These are phyloP conservation scores for Fusarium neocosmosporiellum DNA, from an alignment of 2,329 filamentous ascomycete genomes.

Conservation along the genomic window DNA sequence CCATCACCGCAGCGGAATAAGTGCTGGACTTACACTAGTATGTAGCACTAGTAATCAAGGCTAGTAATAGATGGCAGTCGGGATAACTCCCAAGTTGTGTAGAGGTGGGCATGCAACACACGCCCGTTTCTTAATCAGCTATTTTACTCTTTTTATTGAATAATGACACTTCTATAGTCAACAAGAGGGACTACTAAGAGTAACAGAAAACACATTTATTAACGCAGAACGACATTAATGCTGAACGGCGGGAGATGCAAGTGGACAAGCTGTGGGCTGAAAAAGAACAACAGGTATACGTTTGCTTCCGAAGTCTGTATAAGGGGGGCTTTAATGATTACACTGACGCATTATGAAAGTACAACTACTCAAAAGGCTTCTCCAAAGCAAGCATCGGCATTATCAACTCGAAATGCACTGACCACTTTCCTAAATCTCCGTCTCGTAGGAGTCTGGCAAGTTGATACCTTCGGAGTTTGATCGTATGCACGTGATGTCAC, in stretches of 20 bases:
- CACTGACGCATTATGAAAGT: not conserved
- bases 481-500: too few relatives aligned
- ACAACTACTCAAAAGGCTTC: not conserved
- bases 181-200: not conserved
- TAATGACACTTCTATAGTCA: not conserved
- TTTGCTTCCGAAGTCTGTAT: not conserved
- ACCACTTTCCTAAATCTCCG: not conserved
- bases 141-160: not conserved
- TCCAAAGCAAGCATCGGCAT: not conserved
- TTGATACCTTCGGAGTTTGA: too few relatives aligned
- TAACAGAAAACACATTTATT: not conserved
- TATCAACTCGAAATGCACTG: not conserved
- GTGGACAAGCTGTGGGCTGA: rapidly evolving
- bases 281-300: not conserved
- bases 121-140: not conserved
- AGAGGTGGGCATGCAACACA: not conserved
- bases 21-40: not conserved
- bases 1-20: not conserved
- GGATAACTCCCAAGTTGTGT: not conserved
- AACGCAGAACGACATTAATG: not conserved
- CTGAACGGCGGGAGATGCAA: not conserved
- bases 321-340: not conserved
- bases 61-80: not conserved
- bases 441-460: not conserved
- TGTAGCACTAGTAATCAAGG: not conserved